These are phyloP conservation scores for Candida xiaguanensis DNA, from an alignment of 805 yeast species.

Conservation along the genomic window DNA sequence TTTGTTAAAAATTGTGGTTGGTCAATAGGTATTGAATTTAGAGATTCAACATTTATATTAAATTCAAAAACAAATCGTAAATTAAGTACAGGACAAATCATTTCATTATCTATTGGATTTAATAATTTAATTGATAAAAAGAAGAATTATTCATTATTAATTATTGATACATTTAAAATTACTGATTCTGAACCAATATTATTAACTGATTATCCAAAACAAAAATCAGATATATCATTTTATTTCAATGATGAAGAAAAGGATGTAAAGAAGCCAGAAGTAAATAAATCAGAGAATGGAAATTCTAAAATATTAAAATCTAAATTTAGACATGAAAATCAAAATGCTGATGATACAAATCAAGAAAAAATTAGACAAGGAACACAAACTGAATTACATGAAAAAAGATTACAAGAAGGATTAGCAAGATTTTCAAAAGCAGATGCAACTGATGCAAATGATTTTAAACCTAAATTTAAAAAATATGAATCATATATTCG, in stretches of 20 bases:
- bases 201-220: conserved; percentile 71
- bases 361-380: conserved; percentile 79
- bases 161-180: conserved; percentile 79
- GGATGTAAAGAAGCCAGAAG: conserved; percentile 18
- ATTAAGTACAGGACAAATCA: conserved; percentile 68
- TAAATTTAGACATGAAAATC: conserved; percentile 73
- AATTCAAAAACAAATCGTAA: conserved; percentile 68
- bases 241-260: conserved; percentile 72
- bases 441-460: conserved; percentile 63
- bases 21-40: conserved; percentile 83
- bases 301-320: conserved; percentile 69
- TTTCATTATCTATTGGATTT: conserved; percentile 77
- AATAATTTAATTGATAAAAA: conserved; percentile 54
- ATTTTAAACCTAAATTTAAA: conserved; percentile 71
- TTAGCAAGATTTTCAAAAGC: conserved; percentile 75
- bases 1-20: conserved; percentile 84
- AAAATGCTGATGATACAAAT: conserved; percentile 61
- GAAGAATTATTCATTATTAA: conserved; percentile 63
- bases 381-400: conserved; percentile 79
- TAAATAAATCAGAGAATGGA: conserved; percentile 31
- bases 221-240: conserved; percentile 73
- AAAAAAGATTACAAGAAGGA: conserved; percentile 83
- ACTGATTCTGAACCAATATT: conserved; percentile 57
- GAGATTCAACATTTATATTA: conserved; percentile 73
- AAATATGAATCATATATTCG: conserved; percentile 92